These are phyloP conservation scores for Coniochaeta ligniaria DNA, from an alignment of 2,329 filamentous ascomycete species.

Conservation along the genomic window DNA sequence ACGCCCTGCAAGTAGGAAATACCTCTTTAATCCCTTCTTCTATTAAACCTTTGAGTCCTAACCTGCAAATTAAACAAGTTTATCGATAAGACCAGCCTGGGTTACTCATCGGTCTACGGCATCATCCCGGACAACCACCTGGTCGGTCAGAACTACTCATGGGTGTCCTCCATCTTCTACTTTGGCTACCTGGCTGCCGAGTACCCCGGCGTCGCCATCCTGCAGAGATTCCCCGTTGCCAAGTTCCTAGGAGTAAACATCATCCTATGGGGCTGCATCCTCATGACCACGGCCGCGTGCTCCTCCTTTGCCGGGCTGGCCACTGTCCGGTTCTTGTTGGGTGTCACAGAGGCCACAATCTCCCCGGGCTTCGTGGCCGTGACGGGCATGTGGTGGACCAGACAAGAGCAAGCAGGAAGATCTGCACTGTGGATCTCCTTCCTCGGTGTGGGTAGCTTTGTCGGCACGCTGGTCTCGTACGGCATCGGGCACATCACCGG, in stretches of 20 bases:
- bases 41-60: too few species aligned
- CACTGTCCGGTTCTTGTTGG: conserved; percentile 56
- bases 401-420: conserved; percentile 55
- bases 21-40: too few species aligned
- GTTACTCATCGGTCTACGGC: conserved; percentile 27
- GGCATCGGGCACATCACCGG: conserved; percentile 51
- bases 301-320: conserved; percentile 53
- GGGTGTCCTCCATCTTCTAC: conserved; percentile 70
- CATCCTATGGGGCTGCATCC: conserved; percentile 52
- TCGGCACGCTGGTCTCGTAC: conserved; percentile 46
- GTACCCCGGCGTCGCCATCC: conserved; percentile 48
- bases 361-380: conserved; percentile 63
- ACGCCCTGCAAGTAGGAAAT: conserved; percentile 46
- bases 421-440: conserved; percentile 36
- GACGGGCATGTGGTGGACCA: conserved; percentile 63
- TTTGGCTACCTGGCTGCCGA: conserved; percentile 33
- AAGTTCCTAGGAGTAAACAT: conserved; percentile 61
- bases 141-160: conserved; percentile 49
- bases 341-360: conserved; percentile 64
- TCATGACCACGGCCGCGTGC: conserved; percentile 56
- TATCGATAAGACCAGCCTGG: conserved; percentile 60
- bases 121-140: conserved; percentile 41
- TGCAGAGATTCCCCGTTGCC: conserved; percentile 52
- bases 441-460: conserved; percentile 74
- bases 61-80: too few species aligned